phyloP scores from a whole-genome alignment of 1,284 basidiomycete genomes.

The Leccinum pachyderme region DNA sequence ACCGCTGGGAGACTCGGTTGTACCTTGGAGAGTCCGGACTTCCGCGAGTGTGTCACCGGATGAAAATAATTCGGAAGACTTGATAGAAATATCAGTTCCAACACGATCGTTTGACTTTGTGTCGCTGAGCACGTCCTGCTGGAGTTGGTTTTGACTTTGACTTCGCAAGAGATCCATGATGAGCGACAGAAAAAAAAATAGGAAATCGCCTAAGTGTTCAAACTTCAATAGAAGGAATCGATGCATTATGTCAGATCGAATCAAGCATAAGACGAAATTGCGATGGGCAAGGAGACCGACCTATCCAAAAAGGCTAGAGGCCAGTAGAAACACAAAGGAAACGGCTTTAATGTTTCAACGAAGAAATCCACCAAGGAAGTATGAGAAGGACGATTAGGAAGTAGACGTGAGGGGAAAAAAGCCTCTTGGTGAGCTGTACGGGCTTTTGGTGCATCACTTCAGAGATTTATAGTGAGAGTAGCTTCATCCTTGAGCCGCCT shows the following conservation, averaged over 20 bases:
- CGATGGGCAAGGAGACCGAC: not conserved
- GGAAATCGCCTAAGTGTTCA: not conserved
- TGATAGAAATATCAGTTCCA: not conserved
- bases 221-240: not conserved
- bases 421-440: not conserved
- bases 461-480: constrained; percentile 8
- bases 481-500: constrained; percentile 10
- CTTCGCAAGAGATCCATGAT: not conserved
- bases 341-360: not conserved
- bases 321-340: not conserved
- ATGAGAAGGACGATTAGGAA: not conserved
- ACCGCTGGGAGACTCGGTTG: not conserved
- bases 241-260: not conserved
- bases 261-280: not conserved
- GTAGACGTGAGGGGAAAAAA: not conserved
- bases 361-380: not conserved
- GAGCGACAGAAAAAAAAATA: not conserved
- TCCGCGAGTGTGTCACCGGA: not conserved
- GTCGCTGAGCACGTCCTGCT: not conserved
- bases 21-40: constrained; percentile 6
- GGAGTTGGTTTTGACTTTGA: not conserved
- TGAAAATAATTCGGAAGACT: not conserved
- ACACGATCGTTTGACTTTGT: not conserved
- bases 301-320: not conserved
- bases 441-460: not conserved